Percentiles rank a stretch among this genome's conserved stretches.
Evolutionary conservation across 2,329 filamentous ascomycete species (phyloP).

Genomic region (Pyrenophora tritici-repentis): DNA sequence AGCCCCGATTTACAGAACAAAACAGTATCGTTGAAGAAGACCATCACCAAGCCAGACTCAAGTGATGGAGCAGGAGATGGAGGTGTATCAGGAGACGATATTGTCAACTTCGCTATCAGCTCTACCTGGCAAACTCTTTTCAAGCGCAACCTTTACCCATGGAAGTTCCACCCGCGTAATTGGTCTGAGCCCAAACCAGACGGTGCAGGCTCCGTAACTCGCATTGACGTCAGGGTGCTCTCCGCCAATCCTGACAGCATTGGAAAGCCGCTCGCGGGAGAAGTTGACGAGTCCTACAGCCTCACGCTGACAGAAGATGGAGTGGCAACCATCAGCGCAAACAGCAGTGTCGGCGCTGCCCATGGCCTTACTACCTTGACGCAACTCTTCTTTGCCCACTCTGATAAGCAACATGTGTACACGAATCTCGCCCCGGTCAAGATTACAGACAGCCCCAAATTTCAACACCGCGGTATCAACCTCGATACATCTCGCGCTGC

Average conservation of each 20-base stretch:
- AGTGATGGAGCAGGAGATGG: constrained; percentile 1
- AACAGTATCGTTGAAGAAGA: constrained; percentile 15
- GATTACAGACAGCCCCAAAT: constrained; percentile 75
- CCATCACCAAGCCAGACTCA: constrained; percentile 10
- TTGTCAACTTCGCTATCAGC: constrained; percentile 54
- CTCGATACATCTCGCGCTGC: constrained; percentile 78
- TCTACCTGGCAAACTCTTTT: constrained; percentile 69
- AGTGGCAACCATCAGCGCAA: constrained; percentile 65
- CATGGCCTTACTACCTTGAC: constrained; percentile 76
- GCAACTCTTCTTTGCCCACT: constrained; percentile 79
- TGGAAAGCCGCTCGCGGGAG: constrained; percentile 65
- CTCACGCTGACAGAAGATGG: constrained; percentile 65
- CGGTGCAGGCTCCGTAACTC: constrained; percentile 58
- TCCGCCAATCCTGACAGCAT: constrained; percentile 58
- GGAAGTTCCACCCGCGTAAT: constrained; percentile 73
- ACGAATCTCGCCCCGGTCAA: constrained; percentile 71
- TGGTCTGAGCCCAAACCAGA: constrained; percentile 63
- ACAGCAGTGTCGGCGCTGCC: constrained; percentile 70
- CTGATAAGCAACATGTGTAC: constrained; percentile 62
- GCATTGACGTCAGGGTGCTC: constrained; percentile 67
- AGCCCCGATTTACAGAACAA: constrained; percentile 13
- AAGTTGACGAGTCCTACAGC: constrained; percentile 77
- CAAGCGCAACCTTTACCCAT: constrained; percentile 71
- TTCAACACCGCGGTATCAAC: constrained; percentile 77
- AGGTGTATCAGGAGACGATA: constrained; percentile 54